Conservation (phyloP, 352 stramenopile species). For the Phytopythium boreale region DNA sequence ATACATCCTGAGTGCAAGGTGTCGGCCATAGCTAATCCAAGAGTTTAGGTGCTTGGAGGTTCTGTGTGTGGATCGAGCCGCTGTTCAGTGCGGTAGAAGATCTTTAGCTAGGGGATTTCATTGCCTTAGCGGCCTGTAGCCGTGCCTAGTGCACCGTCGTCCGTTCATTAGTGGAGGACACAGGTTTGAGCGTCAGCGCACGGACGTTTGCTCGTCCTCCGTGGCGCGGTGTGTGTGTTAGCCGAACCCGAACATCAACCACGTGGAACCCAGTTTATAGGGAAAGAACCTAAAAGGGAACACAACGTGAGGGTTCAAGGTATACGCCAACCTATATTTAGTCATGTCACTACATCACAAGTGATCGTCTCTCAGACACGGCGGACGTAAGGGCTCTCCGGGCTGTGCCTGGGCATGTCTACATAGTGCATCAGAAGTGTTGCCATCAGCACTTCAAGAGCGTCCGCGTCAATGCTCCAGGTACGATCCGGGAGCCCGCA, state of each 20-base stretch:
- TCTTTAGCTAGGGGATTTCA: neutral
- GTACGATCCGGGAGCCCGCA: too few relatives aligned
- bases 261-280: neutral
- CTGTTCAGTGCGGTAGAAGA: neutral
- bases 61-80: neutral
- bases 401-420: too few relatives aligned
- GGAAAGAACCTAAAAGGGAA: neutral
- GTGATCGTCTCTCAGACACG: too few relatives aligned
- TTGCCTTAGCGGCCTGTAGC: neutral
- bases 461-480: too few relatives aligned
- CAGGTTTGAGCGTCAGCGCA: neutral
- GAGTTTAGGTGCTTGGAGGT: neutral
- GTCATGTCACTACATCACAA: neutral
- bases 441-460: too few relatives aligned
- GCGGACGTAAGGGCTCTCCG: too few relatives aligned
- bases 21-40: neutral
- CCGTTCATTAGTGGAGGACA: neutral
- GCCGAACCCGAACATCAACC: neutral
- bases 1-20: neutral
- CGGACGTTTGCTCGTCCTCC: neutral
- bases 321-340: neutral
- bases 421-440: too few relatives aligned
- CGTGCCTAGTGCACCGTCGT: neutral
- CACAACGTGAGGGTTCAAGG: neutral
- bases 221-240: neutral